Base-by-base conservation (phyloP, 2,329 filamentous ascomycete species). In the Penicillium sp. region DNA sequence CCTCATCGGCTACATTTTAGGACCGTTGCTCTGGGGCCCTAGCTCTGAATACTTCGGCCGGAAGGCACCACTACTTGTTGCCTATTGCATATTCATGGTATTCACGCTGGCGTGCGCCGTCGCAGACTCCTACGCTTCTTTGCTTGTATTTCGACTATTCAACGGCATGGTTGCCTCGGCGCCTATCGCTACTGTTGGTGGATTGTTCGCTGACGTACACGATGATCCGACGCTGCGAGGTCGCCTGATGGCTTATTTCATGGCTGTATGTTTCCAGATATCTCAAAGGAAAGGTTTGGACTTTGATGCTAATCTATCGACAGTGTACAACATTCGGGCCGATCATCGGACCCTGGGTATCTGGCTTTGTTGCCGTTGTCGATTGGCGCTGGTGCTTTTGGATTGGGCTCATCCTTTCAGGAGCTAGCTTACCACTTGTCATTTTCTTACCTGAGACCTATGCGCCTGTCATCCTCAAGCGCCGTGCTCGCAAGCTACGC, bases 321-420 rank as follows among this genome's bases (percentile, higher is more conserved):
- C 7, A 60, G 53, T 68, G 66, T 2, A 75, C 72, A 3, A 68
- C 68, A 0, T 63, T 69, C 11, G 74, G 72, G 1, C 75, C 76
- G 0, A 55, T 71, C 0, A 57, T 75, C n/a, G 72, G 69, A 0
- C 75, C 75, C 0, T 67, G 67, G 7, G 65, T 77, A 7, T 75
- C 74, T 1, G 75, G 75, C 2, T 77, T 74, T 45, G 64, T 72
- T n/a, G 60, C 72, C 2, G 65, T 64, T 11, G 55, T 71, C 8
- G 69, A 61, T 13, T 78, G 76, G 76, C 64, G 74, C 29, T 77
- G 75, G 73, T 68, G 70, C 0, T 78, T 78, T 49, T 77, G 75
- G 84, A 77, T 89, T 29, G 83, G 75, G 11, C 75, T 88, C 4
- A 87, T 90, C 28, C 76, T 87, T 50, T 86, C 86, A 1, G 73